phyloP scores from a whole-genome alignment of 768 basidiomycete genomes.

The Tricholoma sp. region DNA sequence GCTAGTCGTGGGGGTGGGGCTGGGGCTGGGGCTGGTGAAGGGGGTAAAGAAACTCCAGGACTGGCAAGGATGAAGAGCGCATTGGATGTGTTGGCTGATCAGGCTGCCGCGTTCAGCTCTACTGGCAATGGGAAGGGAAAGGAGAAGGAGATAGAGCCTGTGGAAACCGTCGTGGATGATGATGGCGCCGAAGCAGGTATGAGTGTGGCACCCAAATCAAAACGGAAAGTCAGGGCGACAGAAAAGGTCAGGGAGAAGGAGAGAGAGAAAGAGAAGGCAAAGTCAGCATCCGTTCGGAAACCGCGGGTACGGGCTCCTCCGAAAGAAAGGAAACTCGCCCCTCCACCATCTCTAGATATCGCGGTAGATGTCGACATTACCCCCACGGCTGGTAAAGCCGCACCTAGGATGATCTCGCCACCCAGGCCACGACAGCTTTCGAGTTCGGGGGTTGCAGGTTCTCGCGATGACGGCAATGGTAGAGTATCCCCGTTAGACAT shows the following conservation, averaged over 20 bases:
- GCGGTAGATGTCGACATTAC: neutral
- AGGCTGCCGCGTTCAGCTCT: conserved; percentile 51
- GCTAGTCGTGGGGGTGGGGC: neutral
- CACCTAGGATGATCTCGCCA: conserved; percentile 22
- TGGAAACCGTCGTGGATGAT: neutral
- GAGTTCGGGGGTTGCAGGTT: neutral
- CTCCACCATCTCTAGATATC: neutral
- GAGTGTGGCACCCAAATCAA: conserved; percentile 1
- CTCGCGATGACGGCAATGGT: neutral
- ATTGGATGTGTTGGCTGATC: conserved; percentile 70
- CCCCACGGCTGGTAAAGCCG: conserved; percentile 1
- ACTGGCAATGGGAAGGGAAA: conserved; percentile 20
- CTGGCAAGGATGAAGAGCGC: conserved; percentile 42
- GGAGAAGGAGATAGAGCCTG: conserved; percentile 12
- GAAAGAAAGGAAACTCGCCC: conserved; percentile 1
- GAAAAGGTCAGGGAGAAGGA: conserved; percentile 18
- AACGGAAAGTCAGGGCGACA: conserved; percentile 4
- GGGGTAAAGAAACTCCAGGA: conserved; percentile 9
- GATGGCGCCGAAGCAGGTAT: conserved; percentile 1
- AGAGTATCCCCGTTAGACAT: conserved; percentile 4
- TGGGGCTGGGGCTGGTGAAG: neutral
- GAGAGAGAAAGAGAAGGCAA: conserved; percentile 12
- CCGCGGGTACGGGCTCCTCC: conserved; percentile 4
- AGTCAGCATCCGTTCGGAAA: conserved; percentile 7
- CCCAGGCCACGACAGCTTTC: conserved; percentile 8